These are phyloP conservation scores for Ophiocordyceps camponoti-leonardi DNA, from an alignment of 2,329 filamentous ascomycete genomes.

Conservation along the genomic window DNA sequence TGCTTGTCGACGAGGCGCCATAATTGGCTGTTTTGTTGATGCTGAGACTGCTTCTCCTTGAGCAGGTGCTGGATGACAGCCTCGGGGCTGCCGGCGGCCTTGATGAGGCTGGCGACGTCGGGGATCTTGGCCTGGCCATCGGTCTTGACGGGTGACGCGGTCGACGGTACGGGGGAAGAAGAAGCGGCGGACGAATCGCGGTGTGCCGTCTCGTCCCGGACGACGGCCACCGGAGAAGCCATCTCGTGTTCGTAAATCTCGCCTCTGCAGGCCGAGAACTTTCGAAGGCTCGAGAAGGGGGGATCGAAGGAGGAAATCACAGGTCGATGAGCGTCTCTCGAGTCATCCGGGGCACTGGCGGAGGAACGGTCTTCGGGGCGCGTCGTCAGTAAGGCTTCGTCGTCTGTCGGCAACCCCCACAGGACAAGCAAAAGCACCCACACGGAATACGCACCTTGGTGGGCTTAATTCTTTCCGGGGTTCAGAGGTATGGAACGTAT, in stretches of 20 bases:
- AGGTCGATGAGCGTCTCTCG: conserved; percentile 25
- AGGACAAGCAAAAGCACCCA: background rate
- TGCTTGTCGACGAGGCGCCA: background rate
- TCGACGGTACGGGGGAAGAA: conserved; percentile 59
- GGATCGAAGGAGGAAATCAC: conserved; percentile 21
- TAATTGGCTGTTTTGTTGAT: background rate
- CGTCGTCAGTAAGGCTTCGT: background rate
- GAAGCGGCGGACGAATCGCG: conserved; percentile 84
- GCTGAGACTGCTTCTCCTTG: conserved; percentile 76
- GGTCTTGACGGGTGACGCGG: conserved; percentile 29
- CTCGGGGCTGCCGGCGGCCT: conserved; percentile 75
- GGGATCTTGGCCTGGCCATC: conserved; percentile 36
- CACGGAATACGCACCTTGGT: background rate
- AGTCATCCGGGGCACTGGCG: conserved; percentile 27
- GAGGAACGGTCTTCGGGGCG: conserved; percentile 3
- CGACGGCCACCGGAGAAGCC: conserved; percentile 25
- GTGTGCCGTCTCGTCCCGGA: conserved; percentile 21
- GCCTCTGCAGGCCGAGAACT: background rate
- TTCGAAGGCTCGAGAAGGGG: background rate
- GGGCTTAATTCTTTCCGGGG: background rate
- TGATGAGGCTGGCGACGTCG: conserved; percentile 65
- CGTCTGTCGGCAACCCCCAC: background rate
- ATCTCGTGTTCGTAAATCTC: conserved; percentile 17
- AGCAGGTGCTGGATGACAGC: conserved; percentile 75
- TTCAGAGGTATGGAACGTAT: background rate